phyloP scores from a whole-genome alignment of 768 basidiomycete genomes.

The Termitomyces sp. region DNA sequence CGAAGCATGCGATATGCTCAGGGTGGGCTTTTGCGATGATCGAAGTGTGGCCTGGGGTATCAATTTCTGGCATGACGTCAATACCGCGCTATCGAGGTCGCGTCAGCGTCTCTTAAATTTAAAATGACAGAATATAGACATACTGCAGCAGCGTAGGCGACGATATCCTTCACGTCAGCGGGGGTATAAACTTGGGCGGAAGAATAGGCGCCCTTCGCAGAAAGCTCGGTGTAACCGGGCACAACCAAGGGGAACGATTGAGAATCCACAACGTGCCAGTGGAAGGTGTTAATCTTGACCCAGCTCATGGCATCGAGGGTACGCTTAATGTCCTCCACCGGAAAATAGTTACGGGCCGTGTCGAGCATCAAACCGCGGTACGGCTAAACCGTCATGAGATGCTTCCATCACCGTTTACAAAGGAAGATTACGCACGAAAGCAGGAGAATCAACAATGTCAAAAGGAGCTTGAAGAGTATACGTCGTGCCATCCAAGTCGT shows the following conservation, averaged over 20 bases:
- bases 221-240: conserved; percentile 57
- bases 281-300: conserved; percentile 79
- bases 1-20: conserved; percentile 70
- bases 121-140: conserved; percentile 24
- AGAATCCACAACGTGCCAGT: conserved; percentile 85
- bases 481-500: conserved; percentile 45
- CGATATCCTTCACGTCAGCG: conserved; percentile 55
- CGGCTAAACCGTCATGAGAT: conserved; percentile 37
- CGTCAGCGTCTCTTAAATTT: conserved; percentile 3
- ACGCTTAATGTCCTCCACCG: conserved; percentile 60
- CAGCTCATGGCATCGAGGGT: conserved; percentile 78
- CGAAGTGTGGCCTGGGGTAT: conserved; percentile 83
- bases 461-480: conserved; percentile 61
- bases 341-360: conserved; percentile 74
- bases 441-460: conserved; percentile 59
- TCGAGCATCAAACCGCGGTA: conserved; percentile 81
- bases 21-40: conserved; percentile 66
- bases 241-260: conserved; percentile 79
- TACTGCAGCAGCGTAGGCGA: conserved; percentile 69
- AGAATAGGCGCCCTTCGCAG: conserved; percentile 69
- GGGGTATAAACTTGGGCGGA: conserved; percentile 49
- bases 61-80: conserved; percentile 73
- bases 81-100: conserved; percentile 56
- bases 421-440: conserved; percentile 48
- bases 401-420: neutral